Evolutionary conservation across 768 basidiomycete genomes (phyloP).

Genomic region (Coprinopsis cinerea): DNA sequence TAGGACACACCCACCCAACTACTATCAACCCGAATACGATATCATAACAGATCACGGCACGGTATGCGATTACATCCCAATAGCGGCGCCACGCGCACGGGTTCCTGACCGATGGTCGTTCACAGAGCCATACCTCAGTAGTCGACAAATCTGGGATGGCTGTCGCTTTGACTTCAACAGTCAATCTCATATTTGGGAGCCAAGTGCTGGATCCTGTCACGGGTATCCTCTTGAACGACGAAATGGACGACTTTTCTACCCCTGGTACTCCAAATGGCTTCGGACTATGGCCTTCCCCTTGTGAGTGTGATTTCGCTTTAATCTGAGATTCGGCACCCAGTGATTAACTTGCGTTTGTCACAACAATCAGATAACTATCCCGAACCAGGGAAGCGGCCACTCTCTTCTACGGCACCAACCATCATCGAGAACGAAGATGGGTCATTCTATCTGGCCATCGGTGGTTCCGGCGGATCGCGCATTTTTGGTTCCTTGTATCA

Average conservation of each 20-base stretch:
- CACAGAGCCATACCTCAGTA: constrained; percentile 77
- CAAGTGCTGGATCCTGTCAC: constrained; percentile 81
- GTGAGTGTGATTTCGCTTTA: constrained; percentile 32
- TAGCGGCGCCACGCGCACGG: background rate
- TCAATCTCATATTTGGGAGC: constrained; percentile 89
- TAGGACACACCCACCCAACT: constrained; percentile 69
- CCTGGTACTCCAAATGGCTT: constrained; percentile 83
- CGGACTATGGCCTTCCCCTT: constrained; percentile 77
- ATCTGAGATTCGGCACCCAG: background rate
- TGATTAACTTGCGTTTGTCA: background rate
- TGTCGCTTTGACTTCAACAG: constrained; percentile 79
- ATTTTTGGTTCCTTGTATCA: constrained; percentile 83
- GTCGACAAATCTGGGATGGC: constrained; percentile 85
- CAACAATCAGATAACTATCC: constrained; percentile 87
- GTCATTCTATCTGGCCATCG: constrained; percentile 65
- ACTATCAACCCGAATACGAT: constrained; percentile 83
- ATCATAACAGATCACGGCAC: constrained; percentile 83
- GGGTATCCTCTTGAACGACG: constrained; percentile 86
- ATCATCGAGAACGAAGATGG: constrained; percentile 78
- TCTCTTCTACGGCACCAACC: constrained; percentile 79
- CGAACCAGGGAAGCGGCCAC: constrained; percentile 78
- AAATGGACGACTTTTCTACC: constrained; percentile 93
- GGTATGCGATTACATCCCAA: constrained; percentile 36
- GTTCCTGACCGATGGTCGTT: constrained; percentile 1
- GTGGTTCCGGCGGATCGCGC: constrained; percentile 83